A percentile compares a stretch with the other conserved stretches of the same genome.
phyloP scores from a whole-genome alignment of 768 basidiomycete species.

The Hemileccinum impolitum region DNA sequence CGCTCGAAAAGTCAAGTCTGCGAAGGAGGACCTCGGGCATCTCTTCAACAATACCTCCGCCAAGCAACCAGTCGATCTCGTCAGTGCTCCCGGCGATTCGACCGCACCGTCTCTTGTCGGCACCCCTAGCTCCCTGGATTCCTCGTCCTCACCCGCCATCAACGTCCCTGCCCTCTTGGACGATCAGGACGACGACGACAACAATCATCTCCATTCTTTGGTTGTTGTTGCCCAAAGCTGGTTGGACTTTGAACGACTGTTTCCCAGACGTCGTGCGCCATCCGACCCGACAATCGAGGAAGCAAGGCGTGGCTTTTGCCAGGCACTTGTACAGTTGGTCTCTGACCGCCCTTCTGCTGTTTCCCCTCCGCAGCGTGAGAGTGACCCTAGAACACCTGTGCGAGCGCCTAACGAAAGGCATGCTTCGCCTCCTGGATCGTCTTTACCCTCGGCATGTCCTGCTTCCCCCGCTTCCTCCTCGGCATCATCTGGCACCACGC shows the following conservation, averaged over 20 bases:
- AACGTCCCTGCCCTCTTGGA: background rate
- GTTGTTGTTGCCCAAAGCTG: slow-evolving; percentile 1
- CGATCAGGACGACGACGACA: background rate
- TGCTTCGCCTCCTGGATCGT: too few relatives aligned
- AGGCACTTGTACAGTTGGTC: slow-evolving; percentile 3
- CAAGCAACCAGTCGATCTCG: background rate
- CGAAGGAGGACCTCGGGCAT: slow-evolving; percentile 5
- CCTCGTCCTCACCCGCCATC: background rate
- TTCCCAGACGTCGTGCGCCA: background rate
- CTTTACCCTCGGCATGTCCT: too few relatives aligned
- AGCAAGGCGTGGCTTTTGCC: slow-evolving; percentile 10
- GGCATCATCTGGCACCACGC: background rate
- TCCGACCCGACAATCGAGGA: background rate
- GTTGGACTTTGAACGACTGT: slow-evolving; percentile 5
- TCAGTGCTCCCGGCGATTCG: background rate
- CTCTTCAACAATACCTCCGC: background rate
- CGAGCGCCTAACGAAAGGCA: too few relatives aligned
- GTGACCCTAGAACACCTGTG: too few relatives aligned
- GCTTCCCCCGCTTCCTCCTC: background rate
- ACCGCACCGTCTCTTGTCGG: background rate
- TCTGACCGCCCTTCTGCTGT: background rate
- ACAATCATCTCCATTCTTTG: background rate
- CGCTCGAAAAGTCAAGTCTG: slow-evolving; percentile 9
- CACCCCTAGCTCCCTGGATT: too few relatives aligned
- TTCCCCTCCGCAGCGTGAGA: background rate